Conservation (phyloP, 2,329 filamentous ascomycete genomes). For the Hypoxylon sp. region DNA sequence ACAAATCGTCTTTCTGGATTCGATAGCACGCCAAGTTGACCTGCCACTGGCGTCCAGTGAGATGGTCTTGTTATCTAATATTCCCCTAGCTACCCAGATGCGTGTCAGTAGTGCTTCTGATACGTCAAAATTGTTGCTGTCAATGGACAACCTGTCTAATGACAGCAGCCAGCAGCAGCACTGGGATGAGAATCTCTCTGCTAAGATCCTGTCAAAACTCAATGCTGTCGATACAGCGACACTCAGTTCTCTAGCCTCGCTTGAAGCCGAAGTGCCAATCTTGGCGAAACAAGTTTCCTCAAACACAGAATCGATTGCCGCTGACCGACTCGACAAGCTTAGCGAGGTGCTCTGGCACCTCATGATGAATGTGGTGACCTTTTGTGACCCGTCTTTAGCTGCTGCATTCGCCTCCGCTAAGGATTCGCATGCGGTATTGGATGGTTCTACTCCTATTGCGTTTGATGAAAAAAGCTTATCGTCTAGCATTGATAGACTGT, state of each 20-base stretch:
- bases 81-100: constrained; percentile 61
- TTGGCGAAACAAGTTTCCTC: constrained; percentile 69
- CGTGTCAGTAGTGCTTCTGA: constrained; percentile 58
- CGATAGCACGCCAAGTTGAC: constrained; percentile 44
- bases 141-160: constrained; percentile 63
- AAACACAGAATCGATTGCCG: constrained; percentile 64
- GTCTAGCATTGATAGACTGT: constrained; percentile 47
- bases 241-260: constrained; percentile 72
- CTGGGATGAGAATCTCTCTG: constrained; percentile 64
- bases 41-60: constrained; percentile 54
- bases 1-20: constrained; percentile 65
- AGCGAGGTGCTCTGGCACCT: constrained; percentile 64
- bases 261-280: constrained; percentile 75
- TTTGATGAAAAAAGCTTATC: constrained; percentile 50
- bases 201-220: constrained; percentile 70
- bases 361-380: constrained; percentile 59
- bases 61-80: constrained; percentile 64
- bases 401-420: constrained; percentile 51
- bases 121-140: constrained; percentile 61
- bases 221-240: constrained; percentile 66
- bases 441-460: constrained; percentile 35
- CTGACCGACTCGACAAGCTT: constrained; percentile 66
- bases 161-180: constrained; percentile 36
- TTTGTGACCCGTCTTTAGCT: constrained; percentile 57
- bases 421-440: constrained; percentile 36